phyloP scores from a whole-genome alignment of 2,329 filamentous ascomycete species.

The Colletotrichum sp. region DNA sequence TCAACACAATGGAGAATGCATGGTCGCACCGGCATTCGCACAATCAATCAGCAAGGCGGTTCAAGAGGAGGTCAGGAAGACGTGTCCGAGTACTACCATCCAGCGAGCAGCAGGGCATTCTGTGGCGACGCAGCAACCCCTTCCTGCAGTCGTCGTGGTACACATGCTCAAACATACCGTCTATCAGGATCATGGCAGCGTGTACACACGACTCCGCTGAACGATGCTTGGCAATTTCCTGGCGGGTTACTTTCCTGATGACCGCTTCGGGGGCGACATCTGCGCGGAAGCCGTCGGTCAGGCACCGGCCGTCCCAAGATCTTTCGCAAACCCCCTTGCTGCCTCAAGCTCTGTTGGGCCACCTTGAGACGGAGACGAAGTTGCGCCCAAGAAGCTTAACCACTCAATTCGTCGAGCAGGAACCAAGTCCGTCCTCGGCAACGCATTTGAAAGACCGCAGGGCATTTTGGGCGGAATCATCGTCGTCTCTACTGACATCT shows the following conservation, averaged over 20 bases:
- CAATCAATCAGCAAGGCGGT: not conserved
- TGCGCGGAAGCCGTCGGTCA: not conserved
- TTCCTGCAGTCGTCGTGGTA: not conserved
- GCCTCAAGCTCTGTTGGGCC: no score
- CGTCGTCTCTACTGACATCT: no score
- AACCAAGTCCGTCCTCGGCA: no score
- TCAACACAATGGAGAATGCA: not conserved
- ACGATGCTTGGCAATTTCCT: not conserved
- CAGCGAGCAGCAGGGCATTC: not conserved
- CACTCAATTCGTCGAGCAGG: no score
- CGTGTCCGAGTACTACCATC: not conserved
- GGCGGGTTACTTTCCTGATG: not conserved
- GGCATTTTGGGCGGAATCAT: no score
- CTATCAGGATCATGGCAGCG: not conserved
- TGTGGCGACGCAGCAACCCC: not conserved
- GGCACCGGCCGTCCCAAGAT: no score
- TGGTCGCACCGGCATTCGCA: not conserved
- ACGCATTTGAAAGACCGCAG: no score
- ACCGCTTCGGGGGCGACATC: not conserved
- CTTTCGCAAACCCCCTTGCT: no score
- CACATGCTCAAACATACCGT: not conserved
- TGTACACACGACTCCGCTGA: not conserved
- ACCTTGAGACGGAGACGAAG: no score
- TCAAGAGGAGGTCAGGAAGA: not conserved
- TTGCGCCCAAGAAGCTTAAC: no score